A percentile compares a stretch with the other conserved stretches of the same genome.
Conservation (phyloP, 2,329 filamentous ascomycete species). For the Rhinocladiella mackenziei region DNA sequence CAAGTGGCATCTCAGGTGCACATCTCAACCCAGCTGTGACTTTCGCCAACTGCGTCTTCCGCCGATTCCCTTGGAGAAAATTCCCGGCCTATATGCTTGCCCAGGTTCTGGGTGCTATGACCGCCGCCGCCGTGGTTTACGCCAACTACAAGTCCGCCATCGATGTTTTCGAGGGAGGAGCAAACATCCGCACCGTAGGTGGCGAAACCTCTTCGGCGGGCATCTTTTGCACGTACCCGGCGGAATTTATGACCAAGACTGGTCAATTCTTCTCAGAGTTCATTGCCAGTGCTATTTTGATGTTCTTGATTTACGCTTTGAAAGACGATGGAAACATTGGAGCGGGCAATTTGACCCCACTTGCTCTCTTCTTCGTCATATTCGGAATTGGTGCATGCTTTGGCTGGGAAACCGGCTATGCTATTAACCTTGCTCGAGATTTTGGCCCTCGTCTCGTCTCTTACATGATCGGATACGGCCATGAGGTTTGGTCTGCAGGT, state of each 20-base stretch:
- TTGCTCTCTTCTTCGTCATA: conserved; percentile 67
- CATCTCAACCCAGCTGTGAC: conserved; percentile 71
- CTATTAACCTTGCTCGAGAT: conserved; percentile 69
- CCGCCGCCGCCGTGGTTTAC: conserved; percentile 57
- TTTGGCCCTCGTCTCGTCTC: conserved; percentile 65
- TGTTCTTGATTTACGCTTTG: conserved; percentile 68
- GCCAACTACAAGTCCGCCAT: conserved; percentile 64
- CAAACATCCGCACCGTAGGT: conserved; percentile 58
- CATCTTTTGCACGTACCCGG: conserved; percentile 70
- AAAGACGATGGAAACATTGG: conserved; percentile 49
- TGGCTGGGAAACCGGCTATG: conserved; percentile 73
- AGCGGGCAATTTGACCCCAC: conserved; percentile 55
- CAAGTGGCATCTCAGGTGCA: conserved; percentile 55
- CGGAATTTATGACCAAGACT: conserved; percentile 57
- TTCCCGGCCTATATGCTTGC: conserved; percentile 65
- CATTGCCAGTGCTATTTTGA: conserved; percentile 62
- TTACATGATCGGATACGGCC: conserved; percentile 65
- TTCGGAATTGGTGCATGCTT: conserved; percentile 71
- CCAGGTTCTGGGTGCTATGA: conserved; percentile 65
- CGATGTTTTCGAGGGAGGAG: conserved; percentile 58
- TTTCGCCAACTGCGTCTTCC: conserved; percentile 64
- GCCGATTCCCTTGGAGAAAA: conserved; percentile 64
- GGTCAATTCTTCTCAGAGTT: conserved; percentile 71
- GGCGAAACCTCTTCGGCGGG: conserved; percentile 59
- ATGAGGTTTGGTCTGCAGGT: conserved; percentile 63